A percentile compares a stretch with the other conserved stretches of the same genome.
Conservation (phyloP, 23 red algal species). For the Gracilaria domingensis region DNA sequence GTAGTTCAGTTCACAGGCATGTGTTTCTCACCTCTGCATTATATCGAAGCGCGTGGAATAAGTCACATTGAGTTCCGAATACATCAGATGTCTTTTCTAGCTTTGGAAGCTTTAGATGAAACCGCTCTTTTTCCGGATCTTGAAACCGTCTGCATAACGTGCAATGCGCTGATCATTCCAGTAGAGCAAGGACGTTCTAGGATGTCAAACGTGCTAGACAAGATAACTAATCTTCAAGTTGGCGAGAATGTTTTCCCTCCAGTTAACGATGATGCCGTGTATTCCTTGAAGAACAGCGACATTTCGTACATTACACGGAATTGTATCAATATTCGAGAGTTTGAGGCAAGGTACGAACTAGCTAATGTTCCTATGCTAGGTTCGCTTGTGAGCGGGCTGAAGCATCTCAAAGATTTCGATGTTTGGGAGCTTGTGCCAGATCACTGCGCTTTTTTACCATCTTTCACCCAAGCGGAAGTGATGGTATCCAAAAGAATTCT, state of each 20-base stretch:
- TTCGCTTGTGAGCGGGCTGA: neutral
- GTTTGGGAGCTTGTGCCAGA: constrained; percentile 23
- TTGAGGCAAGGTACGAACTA: constrained; percentile 15
- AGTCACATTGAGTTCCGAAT: constrained; percentile 26
- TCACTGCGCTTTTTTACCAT: neutral
- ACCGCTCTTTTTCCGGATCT: constrained; percentile 14
- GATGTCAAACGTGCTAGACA: neutral
- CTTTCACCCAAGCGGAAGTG: constrained; percentile 1
- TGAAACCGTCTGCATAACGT: constrained; percentile 14
- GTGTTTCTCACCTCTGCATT: constrained; percentile 2
- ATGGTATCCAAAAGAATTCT: neutral
- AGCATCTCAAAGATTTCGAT: constrained; percentile 9
- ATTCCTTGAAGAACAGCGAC: constrained; percentile 6
- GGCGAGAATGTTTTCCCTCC: constrained; percentile 14
- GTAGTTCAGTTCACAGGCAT: constrained; percentile 17
- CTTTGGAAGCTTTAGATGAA: constrained; percentile 11
- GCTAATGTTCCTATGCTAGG: neutral
- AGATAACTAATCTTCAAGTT: constrained; percentile 10
- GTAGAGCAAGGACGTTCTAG: neutral
- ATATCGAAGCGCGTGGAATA: neutral
- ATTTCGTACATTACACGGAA: constrained; percentile 5
- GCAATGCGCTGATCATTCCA: neutral
- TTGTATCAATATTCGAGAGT: constrained; percentile 6
- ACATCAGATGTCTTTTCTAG: constrained; percentile 21
- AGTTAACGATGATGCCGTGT: neutral